Evolutionary conservation across 1,284 basidiomycete species (phyloP).

Genomic region (Stereum hirsutum): DNA sequence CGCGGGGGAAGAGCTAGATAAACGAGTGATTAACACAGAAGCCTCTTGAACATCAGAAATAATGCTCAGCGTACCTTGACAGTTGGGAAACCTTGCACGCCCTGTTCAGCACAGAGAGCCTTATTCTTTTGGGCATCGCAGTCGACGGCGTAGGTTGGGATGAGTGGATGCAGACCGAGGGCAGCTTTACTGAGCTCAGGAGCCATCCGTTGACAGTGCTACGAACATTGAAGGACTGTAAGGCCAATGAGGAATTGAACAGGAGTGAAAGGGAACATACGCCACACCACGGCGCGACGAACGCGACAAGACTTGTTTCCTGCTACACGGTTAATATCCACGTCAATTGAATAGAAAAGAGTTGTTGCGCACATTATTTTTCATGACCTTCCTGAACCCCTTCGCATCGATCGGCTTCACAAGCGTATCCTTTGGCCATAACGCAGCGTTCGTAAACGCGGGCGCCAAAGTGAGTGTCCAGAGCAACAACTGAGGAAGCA

Average conservation of each 20-base stretch:
- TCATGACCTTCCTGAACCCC: constrained; percentile 68
- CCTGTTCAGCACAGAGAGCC: constrained; percentile 73
- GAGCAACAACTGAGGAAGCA: constrained; percentile 20
- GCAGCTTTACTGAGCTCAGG: constrained; percentile 86
- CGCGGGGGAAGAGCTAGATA: constrained; percentile 66
- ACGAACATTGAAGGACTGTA: constrained; percentile 2
- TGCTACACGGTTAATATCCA: constrained; percentile 29
- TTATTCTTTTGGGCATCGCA: constrained; percentile 86
- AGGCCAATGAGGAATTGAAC: neutral
- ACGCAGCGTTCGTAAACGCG: constrained; percentile 53
- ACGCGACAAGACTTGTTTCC: constrained; percentile 77
- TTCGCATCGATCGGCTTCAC: constrained; percentile 74
- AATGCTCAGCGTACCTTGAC: constrained; percentile 59
- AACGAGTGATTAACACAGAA: constrained; percentile 5
- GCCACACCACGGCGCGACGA: constrained; percentile 86
- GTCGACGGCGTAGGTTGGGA: constrained; percentile 87
- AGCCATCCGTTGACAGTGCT: constrained; percentile 83
- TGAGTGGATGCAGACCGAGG: constrained; percentile 67
- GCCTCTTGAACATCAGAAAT: constrained; percentile 2
- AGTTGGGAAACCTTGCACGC: constrained; percentile 91
- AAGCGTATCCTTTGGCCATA: constrained; percentile 61
- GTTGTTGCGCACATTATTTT: constrained; percentile 53
- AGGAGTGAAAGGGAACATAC: constrained; percentile 36
- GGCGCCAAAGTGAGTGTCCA: constrained; percentile 32
- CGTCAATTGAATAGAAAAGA: neutral